Evolutionary conservation across 1,284 basidiomycete genomes (phyloP), one percentile per base, ranked within the genome.

Genomic region (Melampsora abietis-canadensis): DNA sequence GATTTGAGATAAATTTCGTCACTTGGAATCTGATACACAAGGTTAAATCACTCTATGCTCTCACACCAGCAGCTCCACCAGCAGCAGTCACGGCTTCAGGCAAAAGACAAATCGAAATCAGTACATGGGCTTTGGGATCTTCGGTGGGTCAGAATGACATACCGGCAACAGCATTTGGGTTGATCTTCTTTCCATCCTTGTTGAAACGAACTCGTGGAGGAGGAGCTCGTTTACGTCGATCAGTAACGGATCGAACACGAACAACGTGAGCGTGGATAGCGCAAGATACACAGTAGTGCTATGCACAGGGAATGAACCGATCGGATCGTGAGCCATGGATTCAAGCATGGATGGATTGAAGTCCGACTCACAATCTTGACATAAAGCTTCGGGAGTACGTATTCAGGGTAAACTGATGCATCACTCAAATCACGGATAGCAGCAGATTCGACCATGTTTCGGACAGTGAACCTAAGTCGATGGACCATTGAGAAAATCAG

Each of bases 361-460:
- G 34, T 46, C 10, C 8, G n/a, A 46, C 72, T 46, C 44, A 89
- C 90, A 80, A 98, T 92, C 89, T 98, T 97, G 87, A 97, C 91
- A 88, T 99, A 98, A 79, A 98, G 86, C 85, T 98, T 98, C 77
- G 95, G 95, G 80, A 98, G 90, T 76, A 88, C 89, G 85, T 98
- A 98, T 86, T 98, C 96, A 78, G 86, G 84, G 86, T 98, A 98
- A 79, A 98, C 91, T 79, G 89, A 92, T 68, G 95, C 94, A 82
- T 98, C 96, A 83, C 90, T 92, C 83, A 99, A 90, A 86, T 99
- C 95, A 81, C 95, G 88, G 80, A 98, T 91, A 77, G 95, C 95
- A 76, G 95, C 95, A 81, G 92, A 91, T 88, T 98, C 94, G 77
- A 98, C 94, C 91, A 98, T 98, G 89, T 98, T 98, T 85, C 94